Conservation (phyloP, 225 moss, liverwort and hornwort genomes). For the Climacium dendroides region DNA sequence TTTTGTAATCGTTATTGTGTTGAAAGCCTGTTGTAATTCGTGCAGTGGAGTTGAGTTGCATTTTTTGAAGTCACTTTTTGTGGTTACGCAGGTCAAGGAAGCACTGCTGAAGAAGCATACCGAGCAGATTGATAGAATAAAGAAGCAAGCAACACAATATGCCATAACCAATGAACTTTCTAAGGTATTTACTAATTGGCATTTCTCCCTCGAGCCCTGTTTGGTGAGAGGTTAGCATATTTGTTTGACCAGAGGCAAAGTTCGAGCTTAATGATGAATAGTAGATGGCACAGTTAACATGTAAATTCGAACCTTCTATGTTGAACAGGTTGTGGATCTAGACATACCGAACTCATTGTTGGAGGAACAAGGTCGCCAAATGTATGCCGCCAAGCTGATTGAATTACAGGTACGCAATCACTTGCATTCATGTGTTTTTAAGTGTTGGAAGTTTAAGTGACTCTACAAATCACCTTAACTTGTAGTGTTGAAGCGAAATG, state of each 20-base stretch:
- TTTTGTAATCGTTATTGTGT: not conserved
- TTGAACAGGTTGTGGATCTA: conserved; percentile 37
- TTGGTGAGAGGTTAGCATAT: not conserved
- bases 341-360: conserved; percentile 86
- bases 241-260: not conserved
- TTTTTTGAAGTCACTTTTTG: not conserved
- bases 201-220: not conserved
- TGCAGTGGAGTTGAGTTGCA: not conserved
- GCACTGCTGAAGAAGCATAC: conserved; percentile 67
- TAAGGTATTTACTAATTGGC: conserved; percentile 30
- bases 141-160: conserved; percentile 60
- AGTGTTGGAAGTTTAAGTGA: not conserved
- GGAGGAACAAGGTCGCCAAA: conserved; percentile 98
- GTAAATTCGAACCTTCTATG: not conserved
- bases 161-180: conserved; percentile 67
- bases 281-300: not conserved
- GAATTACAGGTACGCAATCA: conserved; percentile 68
- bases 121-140: conserved; percentile 40
- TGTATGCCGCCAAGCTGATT: conserved; percentile 93
- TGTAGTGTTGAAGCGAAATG: not conserved
- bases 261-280: not conserved
- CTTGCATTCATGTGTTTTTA: not conserved
- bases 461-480: not conserved
- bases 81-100: conserved; percentile 49
- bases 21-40: not conserved